These are phyloP conservation scores for Malassezia psittaci DNA, from an alignment of 1,284 basidiomycete genomes.

Conservation along the genomic window DNA sequence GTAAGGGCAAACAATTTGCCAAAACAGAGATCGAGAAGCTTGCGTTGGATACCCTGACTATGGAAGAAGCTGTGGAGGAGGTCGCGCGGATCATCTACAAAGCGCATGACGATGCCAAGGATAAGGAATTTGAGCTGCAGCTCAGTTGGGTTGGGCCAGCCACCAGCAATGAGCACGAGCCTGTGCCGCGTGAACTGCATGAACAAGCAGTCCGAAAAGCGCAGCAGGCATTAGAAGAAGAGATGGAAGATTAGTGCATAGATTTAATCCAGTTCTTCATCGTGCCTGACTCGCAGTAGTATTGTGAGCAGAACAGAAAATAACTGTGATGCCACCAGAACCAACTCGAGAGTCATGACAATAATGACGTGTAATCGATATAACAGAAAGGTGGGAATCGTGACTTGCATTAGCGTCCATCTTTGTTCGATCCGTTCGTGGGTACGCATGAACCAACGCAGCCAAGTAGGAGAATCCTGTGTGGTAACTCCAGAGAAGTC, in stretches of 20 bases:
- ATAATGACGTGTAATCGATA: background rate
- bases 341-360: slow-evolving; percentile 1
- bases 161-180: slow-evolving; percentile 66
- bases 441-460: background rate
- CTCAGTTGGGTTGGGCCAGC: slow-evolving; percentile 91
- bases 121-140: slow-evolving; percentile 96
- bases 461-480: background rate
- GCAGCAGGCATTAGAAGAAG: slow-evolving; percentile 71
- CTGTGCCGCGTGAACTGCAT: slow-evolving; percentile 69
- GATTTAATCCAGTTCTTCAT: background rate
- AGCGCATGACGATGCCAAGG: slow-evolving; percentile 92
- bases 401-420: background rate
- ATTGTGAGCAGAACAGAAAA: background rate
- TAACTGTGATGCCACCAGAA: slow-evolving; percentile 1
- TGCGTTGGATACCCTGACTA: slow-evolving; percentile 65
- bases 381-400: slow-evolving; percentile 4
- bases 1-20: slow-evolving; percentile 90
- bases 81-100: slow-evolving; percentile 62
- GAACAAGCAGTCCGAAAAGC: slow-evolving; percentile 78
- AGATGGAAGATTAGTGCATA: slow-evolving; percentile 60
- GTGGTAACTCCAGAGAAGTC: background rate
- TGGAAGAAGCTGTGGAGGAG: slow-evolving; percentile 38
- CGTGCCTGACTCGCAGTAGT: background rate
- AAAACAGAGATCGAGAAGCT: slow-evolving; percentile 98
- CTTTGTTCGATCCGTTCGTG: background rate